phyloP scores from a whole-genome alignment of 2,329 filamentous ascomycete species.

The Trichoderma koningii region DNA sequence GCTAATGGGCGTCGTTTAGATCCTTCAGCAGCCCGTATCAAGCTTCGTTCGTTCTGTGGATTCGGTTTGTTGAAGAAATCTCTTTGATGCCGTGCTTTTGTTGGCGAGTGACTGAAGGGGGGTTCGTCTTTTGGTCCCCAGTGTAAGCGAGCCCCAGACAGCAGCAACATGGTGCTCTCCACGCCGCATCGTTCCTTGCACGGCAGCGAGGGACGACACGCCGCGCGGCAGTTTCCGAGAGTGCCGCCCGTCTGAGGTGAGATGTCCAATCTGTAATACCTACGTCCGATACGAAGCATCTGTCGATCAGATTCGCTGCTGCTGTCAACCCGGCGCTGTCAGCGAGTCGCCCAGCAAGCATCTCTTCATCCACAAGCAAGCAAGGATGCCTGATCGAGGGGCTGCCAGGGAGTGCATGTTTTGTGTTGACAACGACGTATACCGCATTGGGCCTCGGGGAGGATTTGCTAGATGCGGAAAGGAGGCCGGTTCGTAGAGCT shows the following conservation, averaged over 20 bases:
- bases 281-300: neutral
- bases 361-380: neutral
- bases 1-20: conserved; percentile 1
- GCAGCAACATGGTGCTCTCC: neutral
- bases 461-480: conserved; percentile 5
- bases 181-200: neutral
- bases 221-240: neutral
- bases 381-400: conserved; percentile 11
- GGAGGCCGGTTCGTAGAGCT: conserved; percentile 1
- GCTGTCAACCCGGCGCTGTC: neutral
- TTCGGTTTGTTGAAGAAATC: neutral
- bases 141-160: neutral
- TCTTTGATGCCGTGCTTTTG: neutral
- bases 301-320: neutral
- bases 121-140: neutral
- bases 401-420: conserved; percentile 11
- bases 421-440: neutral
- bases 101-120: neutral
- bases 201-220: neutral
- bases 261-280: neutral
- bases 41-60: conserved; percentile 4
- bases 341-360: neutral
- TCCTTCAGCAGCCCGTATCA: neutral
- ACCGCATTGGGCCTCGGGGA: conserved; percentile 1
- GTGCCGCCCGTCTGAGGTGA: neutral